A percentile compares a stretch with the other conserved stretches of the same genome.
These are phyloP conservation scores for Hanseniaspora uvarum DNA, from an alignment of 1,139 yeast species.

Conservation along the genomic window DNA sequence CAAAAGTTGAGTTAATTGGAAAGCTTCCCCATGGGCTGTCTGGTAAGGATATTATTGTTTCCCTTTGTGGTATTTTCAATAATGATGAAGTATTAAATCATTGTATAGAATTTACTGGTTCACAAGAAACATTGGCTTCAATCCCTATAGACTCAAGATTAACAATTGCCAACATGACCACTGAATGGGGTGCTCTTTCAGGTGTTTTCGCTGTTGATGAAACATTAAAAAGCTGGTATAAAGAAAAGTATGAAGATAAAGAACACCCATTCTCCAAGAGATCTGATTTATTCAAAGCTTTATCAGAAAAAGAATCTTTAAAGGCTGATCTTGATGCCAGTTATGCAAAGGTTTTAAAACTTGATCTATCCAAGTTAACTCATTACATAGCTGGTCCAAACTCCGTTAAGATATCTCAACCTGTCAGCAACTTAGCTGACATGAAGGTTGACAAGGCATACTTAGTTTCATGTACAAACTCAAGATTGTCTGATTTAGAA, in stretches of 20 bases:
- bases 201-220: slow-evolving; percentile 93
- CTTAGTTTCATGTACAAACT: slow-evolving; percentile 94
- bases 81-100: slow-evolving; percentile 94
- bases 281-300: slow-evolving; percentile 53
- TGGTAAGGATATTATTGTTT: slow-evolving; percentile 94
- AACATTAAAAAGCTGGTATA: slow-evolving; percentile 66
- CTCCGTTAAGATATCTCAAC: slow-evolving; percentile 80
- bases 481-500: slow-evolving; percentile 80
- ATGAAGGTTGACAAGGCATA: slow-evolving; percentile 87
- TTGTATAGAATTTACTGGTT: slow-evolving; percentile 91
- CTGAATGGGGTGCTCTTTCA: slow-evolving; percentile 98
- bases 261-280: slow-evolving; percentile 82
- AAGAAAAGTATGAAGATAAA: slow-evolving; percentile 46
- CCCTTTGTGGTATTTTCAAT: slow-evolving; percentile 89
- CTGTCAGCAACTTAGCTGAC: slow-evolving; percentile 62
- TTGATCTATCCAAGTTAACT: slow-evolving; percentile 75
- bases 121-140: slow-evolving; percentile 69
- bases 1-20: slow-evolving; percentile 80
- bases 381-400: slow-evolving; percentile 95
- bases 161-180: slow-evolving; percentile 97
- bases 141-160: slow-evolving; percentile 82
- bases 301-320: slow-evolving; percentile 34
- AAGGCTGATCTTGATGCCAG: slow-evolving; percentile 64
- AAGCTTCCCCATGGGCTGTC: slow-evolving; percentile 75
- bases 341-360: slow-evolving; percentile 76